Base-by-base conservation (phyloP, 495 filamentous ascomycete genomes). In the Xylaria acuta region DNA sequence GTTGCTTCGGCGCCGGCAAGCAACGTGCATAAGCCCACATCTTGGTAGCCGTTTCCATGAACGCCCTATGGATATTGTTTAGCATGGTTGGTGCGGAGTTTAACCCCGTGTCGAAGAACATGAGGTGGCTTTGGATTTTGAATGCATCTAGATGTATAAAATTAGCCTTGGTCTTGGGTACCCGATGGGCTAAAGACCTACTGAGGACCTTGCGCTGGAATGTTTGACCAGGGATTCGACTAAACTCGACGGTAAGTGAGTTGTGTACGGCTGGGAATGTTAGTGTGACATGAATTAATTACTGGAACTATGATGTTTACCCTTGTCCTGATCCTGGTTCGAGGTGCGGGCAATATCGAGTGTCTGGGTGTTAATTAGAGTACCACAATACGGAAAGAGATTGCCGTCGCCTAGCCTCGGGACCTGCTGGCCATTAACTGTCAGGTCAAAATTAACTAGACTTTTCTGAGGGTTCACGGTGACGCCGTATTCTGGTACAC, bases 361-460 rank as follows among this genome's bases (percentile, higher is more conserved):
- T 0, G 92, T 94, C 67, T 81, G 83, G 3, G 87, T 92, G 75
- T 98, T 84, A 71, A 99, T 93, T 20, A 89, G 74, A 66, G 86
- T 88, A 0, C 96, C 96, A 75, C 95, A 98, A 77, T 97, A 99
- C 0, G 95, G 95, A 77, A 99, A 98, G 20, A 80, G 78, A 2
- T 67, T 72, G 5, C 80, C 82, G 6, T 82, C 85, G 0, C 82
- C 78, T 5, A 90, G 73, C 34, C 84, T 83, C 3, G 87, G 81
- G 59, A 97, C 84, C 16, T 83, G 79, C 25, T 75, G 78, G 0
- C 86, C 89, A 60, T 89, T 82, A 53, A 95, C 80, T 0, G 73
- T 76, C n/a, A 90, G 78, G 34, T 91, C 87, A 77, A 98, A 98
- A 77, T 97, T 98, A 25, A 90, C 90, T n/a, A 98, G 82, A 58